Base-by-base conservation (phyloP, 2,329 filamentous ascomycete genomes). In the Pyrenophora tritici-repentis region DNA sequence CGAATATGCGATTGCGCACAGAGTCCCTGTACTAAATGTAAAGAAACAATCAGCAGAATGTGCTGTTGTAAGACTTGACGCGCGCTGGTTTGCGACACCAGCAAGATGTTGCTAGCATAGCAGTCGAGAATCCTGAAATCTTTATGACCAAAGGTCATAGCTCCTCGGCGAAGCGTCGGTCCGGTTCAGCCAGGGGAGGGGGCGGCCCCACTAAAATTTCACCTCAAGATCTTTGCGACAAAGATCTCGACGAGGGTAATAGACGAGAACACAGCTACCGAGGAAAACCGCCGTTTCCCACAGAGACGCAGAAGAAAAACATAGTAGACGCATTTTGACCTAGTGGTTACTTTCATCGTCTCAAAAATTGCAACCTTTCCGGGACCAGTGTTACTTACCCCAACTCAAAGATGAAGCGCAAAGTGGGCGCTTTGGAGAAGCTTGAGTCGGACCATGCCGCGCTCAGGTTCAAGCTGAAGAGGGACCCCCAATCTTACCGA, bases 401-500 rank as follows among this genome's bases (percentile, higher is more conserved):
- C 22, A n/a, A 17, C 35, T 14, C 24, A 20, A 51, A 8, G 14
- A 89, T 86, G 53, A 96, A 96, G 78, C 84, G 91, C 74, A 95
- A 94, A 78, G 83, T 96, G 52, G 90, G 89, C 48, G 92, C 92
- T 55, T 86, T 97, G 75, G 92, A 97, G 78, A 97, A 97, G 82
- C 86, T 96, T 63, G 92, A 97, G 71, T 92, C 91, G 26, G 66
- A 71, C 18, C 58, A 60, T 67, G 86, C 91, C 58, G 94, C 88
- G 75, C 79, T 97, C 43, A 91, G 96, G 72, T 90, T 96, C 79
- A 96, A 96, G 33, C 43, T 51, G 38, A 51, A 51, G 43, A 40
- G 48, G 34, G 92, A 97, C 76, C 91, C 92, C 38, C 84, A 86
- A 82, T 97, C 97, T 16, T 51, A 51, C 75, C 84, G 87, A 55